Conservation (phyloP, 257 asterid genomes). For the Nicotiana attenuata region DNA sequence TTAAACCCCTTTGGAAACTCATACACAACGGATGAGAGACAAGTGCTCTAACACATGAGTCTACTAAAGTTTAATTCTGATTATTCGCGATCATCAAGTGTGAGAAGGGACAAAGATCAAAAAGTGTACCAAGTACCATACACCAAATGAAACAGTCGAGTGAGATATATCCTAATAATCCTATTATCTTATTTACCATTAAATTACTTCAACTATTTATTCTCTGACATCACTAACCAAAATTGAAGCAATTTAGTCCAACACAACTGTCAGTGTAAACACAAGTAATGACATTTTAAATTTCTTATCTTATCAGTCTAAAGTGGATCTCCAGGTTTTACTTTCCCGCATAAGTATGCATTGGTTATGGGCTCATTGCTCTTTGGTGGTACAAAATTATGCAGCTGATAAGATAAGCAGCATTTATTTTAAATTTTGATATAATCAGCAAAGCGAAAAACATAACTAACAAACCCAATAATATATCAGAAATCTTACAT, state of each 20-base stretch:
- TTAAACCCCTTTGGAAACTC: no score
- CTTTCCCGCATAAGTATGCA: background rate
- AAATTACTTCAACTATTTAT: background rate
- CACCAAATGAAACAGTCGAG: background rate
- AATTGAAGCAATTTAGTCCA: conserved; percentile 6
- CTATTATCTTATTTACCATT: background rate
- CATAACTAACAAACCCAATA: conserved; percentile 19
- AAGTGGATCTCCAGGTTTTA: background rate
- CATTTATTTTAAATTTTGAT: background rate
- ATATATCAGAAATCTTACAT: conserved; percentile 66
- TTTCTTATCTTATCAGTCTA: background rate
- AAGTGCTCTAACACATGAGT: background rate
- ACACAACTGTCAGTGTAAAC: background rate
- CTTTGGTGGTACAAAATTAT: background rate
- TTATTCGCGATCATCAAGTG: background rate
- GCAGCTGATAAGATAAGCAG: background rate
- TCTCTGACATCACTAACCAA: conserved; percentile 1
- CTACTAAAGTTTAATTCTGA: background rate
- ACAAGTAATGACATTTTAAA: background rate
- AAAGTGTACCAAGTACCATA: background rate
- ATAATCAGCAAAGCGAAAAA: background rate
- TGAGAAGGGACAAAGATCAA: background rate
- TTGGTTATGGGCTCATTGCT: background rate
- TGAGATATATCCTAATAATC: background rate
- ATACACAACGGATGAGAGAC: no score